Evolutionary conservation across 2,329 filamentous ascomycete species (phyloP).

Genomic region (Periglandula ipomoeae): DNA sequence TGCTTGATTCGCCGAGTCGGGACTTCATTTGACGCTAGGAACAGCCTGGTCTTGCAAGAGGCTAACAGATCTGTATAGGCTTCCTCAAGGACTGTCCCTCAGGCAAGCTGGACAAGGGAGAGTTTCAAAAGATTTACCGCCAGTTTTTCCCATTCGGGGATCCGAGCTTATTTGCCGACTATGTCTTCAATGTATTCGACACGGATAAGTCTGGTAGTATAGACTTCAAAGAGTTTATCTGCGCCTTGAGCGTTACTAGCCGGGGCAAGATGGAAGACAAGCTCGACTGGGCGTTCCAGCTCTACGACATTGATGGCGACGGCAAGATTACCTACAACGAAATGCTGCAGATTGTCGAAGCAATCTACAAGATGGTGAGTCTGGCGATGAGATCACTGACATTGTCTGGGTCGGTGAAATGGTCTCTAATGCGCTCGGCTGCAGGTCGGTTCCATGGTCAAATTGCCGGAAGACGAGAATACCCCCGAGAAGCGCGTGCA

Average conservation of each 20-base stretch:
- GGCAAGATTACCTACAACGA: constrained; percentile 99
- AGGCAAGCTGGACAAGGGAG: constrained; percentile 92
- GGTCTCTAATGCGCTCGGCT: background rate
- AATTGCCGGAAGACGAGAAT: constrained; percentile 96
- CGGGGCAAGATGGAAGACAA: constrained; percentile 99
- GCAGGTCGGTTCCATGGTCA: constrained; percentile 97
- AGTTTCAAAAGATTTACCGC: constrained; percentile 99
- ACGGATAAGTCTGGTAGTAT: constrained; percentile 95
- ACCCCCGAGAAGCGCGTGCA: constrained; percentile 95
- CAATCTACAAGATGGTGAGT: constrained; percentile 97
- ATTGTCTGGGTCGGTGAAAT: background rate
- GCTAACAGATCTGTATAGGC: constrained; percentile 43
- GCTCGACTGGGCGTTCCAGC: constrained; percentile 97
- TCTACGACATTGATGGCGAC: constrained; percentile 98
- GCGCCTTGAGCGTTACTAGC: constrained; percentile 91
- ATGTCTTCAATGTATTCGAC: constrained; percentile 99
- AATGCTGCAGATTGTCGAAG: constrained; percentile 97
- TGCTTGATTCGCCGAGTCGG: background rate
- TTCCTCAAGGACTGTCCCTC: constrained; percentile 98
- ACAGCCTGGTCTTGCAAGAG: background rate
- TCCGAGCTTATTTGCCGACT: constrained; percentile 94
- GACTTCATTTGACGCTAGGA: background rate
- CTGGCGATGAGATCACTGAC: too few species aligned
- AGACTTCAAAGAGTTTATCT: constrained; percentile 99
- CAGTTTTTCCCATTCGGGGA: constrained; percentile 99